Evolutionary conservation across 1,284 basidiomycete genomes (phyloP).

Genomic region (Cryptococcus depauperatus): DNA sequence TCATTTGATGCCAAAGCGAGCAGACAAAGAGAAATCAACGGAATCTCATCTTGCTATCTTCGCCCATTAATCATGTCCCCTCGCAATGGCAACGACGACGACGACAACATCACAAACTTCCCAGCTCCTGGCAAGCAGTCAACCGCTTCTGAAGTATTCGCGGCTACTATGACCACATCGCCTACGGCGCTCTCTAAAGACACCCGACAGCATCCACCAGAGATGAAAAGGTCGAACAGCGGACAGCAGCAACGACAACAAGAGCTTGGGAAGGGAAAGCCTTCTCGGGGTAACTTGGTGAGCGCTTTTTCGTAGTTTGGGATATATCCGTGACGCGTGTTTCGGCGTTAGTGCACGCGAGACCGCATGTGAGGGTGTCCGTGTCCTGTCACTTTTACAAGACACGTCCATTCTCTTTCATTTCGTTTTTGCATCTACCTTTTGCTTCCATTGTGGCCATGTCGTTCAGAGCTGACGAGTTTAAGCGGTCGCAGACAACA

Average conservation of each 20-base stretch:
- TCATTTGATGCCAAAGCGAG: too few species aligned
- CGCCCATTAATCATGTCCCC: too few species aligned
- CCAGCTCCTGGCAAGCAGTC: background rate
- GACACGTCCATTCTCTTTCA: background rate
- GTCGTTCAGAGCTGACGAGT: background rate
- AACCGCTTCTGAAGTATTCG: constrained; percentile 8
- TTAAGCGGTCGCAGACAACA: background rate
- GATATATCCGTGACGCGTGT: background rate
- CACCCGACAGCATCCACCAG: background rate
- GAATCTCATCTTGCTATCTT: too few species aligned
- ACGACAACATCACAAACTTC: too few species aligned
- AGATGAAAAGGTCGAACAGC: background rate
- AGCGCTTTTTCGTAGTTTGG: background rate
- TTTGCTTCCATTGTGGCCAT: background rate
- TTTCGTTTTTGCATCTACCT: background rate
- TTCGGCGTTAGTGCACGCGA: background rate
- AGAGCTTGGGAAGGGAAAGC: constrained; percentile 18
- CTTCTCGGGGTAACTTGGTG: background rate
- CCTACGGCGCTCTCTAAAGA: background rate
- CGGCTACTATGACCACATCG: constrained; percentile 1
- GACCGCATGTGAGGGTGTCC: background rate
- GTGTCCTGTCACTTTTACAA: background rate
- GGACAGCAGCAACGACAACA: constrained; percentile 13
- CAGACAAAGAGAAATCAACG: too few species aligned
- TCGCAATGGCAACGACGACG: too few species aligned